Evolutionary conservation across 495 filamentous ascomycete species (phyloP).

Genomic region (Copromyces sp.): DNA sequence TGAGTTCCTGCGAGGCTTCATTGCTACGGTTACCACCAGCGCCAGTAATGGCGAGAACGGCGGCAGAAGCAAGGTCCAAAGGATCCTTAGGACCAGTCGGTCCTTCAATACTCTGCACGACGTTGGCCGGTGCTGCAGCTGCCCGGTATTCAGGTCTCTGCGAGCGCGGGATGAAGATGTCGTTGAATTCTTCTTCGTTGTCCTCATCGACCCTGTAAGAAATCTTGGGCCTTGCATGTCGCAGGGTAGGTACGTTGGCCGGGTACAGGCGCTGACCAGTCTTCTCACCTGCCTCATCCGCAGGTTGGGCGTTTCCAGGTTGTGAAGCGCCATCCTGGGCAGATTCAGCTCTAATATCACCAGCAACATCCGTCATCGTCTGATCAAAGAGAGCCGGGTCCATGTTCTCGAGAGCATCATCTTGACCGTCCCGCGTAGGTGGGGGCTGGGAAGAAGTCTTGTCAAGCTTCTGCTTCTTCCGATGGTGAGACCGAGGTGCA

Average conservation of each 20-base stretch:
- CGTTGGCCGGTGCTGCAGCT: conserved; percentile 9
- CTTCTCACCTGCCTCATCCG: conserved; percentile 2
- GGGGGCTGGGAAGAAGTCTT: neutral
- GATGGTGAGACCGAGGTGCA: conserved; percentile 22
- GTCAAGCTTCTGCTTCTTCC: conserved; percentile 25
- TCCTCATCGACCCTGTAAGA: conserved; percentile 33
- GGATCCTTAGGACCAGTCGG: conserved; percentile 15
- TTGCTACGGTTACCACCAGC: neutral
- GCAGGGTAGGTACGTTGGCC: conserved; percentile 27
- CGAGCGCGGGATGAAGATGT: conserved; percentile 21
- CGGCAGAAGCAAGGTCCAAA: conserved; percentile 30
- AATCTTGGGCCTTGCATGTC: conserved; percentile 34
- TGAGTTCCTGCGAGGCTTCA: neutral
- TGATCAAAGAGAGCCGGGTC: conserved; percentile 27
- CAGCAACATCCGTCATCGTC: conserved; percentile 11
- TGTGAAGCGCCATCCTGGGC: conserved; percentile 1
- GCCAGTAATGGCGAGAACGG: conserved; percentile 13
- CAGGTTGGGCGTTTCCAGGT: neutral
- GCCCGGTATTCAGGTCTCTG: conserved; percentile 7
- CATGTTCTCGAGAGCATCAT: conserved; percentile 27
- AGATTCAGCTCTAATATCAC: neutral
- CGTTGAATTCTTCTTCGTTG: conserved; percentile 28
- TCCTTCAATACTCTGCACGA: neutral
- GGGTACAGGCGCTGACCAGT: conserved; percentile 14
- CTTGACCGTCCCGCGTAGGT: conserved; percentile 8